Evolutionary conservation across 306 rosid species (phyloP), one percentile per base, ranked within the genome.

Genomic region (Hippophae tibetana): DNA sequence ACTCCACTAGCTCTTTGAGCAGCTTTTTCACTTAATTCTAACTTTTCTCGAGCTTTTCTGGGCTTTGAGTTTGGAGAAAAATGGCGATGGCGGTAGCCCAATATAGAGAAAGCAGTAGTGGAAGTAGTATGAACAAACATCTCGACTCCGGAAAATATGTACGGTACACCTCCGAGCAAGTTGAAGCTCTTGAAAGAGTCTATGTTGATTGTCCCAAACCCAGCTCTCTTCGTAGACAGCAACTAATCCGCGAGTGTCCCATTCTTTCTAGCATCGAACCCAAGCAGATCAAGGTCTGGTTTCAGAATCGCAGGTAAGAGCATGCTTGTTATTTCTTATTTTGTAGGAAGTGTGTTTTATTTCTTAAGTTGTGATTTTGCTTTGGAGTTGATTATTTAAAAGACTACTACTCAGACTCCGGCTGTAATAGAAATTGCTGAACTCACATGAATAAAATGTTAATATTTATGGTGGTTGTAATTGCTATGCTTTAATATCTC

Each of bases 211-310:
- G 96, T 69, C 99, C 99, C 4, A 92, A 92, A 63, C 99, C 99
- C 13, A 93, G 95, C 70, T 93, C 99, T 45, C 46, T 86, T 26
- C 79, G 97, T n/a, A 78, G 99, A 61, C 97, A 92, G 49, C 99
- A 88, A 62, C 56, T 92, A 72, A 88, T 92, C 75, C 82, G 97
- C 6, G 99, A 92, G 57, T 92, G 96, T 64, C 89, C 96, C 63
- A 92, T 86, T 82, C 93, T 92, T 54, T 77, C 85, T 41, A 85
- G 85, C 80, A 84, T 92, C 55, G 99, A 92, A 61, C 95, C 99
- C 13, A 92, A 89, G 74, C 99, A 92, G 86, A 92, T 92, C 89
- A 92, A 92, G 67, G 99, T 92, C 70, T 92, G 99, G 99, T 92
- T 92, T 62, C 99, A 92, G 71, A 92, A 92, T 83, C 84, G 99